phyloP scores from a whole-genome alignment of 2,329 filamentous ascomycete genomes.

The Dactylellina cionopaga region DNA sequence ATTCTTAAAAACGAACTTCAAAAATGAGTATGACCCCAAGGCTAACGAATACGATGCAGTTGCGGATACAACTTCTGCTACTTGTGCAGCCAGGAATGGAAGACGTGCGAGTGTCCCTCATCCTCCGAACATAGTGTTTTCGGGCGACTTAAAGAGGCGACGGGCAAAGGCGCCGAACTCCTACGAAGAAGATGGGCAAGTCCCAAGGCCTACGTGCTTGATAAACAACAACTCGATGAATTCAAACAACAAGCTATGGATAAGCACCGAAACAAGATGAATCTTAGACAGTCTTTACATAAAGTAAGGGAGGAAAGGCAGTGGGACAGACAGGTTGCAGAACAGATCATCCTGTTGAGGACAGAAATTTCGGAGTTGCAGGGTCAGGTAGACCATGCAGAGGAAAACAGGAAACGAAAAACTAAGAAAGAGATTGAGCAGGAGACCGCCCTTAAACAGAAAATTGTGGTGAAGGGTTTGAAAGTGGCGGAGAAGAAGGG shows the following conservation, averaged over 20 bases:
- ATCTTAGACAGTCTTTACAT: constrained; percentile 42
- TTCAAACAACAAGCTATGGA: constrained; percentile 24
- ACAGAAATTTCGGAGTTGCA: constrained; percentile 30
- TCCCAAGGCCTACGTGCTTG: constrained; percentile 10
- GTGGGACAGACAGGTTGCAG: constrained; percentile 38
- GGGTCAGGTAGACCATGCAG: constrained; percentile 24
- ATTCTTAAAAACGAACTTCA: too few relatives aligned
- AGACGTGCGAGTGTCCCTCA: constrained; percentile 41
- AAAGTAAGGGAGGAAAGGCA: constrained; percentile 37
- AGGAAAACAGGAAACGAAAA: constrained; percentile 21
- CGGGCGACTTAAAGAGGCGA: constrained; percentile 35
- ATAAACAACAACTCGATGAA: constrained; percentile 27
- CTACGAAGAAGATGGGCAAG: constrained; percentile 25
- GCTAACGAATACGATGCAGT: constrained; percentile 15
- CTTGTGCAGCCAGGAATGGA: constrained; percentile 41
- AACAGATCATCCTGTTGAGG: constrained; percentile 43
- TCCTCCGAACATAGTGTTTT: constrained; percentile 40
- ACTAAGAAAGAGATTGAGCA: constrained; percentile 22
- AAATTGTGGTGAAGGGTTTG: constrained; percentile 8
- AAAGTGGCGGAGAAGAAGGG: constrained; percentile 24
- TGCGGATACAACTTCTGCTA: constrained; percentile 48
- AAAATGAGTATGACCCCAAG: too few relatives aligned
- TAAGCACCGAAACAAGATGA: constrained; percentile 35
- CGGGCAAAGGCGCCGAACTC: constrained; percentile 30
- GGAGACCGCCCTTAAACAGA: neutral